Evolutionary conservation across 208 protist genomes (phyloP).

Genomic region (Leishmania turanica): DNA sequence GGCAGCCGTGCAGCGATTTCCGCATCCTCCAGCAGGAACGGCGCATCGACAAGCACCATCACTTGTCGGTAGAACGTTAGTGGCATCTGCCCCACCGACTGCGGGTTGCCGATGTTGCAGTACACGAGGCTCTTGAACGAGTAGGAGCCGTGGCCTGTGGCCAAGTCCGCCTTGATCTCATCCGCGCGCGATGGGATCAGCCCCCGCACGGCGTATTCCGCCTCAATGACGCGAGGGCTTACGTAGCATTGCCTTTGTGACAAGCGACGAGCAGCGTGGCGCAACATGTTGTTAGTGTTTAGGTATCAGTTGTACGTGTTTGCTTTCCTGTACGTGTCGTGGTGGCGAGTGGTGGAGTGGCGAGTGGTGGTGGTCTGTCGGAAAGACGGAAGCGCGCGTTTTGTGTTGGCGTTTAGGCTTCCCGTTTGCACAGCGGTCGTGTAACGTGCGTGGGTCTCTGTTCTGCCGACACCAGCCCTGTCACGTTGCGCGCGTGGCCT

Average conservation of each 20-base stretch:
- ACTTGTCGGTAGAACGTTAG: conserved; percentile 97
- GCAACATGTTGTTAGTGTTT: not conserved
- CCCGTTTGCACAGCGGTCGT: no score
- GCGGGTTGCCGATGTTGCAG: conserved; percentile 99
- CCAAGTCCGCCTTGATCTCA: conserved; percentile 76
- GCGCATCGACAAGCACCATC: conserved; percentile 77
- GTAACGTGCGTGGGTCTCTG: not conserved
- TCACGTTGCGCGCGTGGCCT: no score
- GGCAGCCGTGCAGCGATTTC: conserved; percentile 65
- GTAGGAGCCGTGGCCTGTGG: conserved; percentile 40
- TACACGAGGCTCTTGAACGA: conserved; percentile 92
- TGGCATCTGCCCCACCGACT: conserved; percentile 95
- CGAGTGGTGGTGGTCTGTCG: no score
- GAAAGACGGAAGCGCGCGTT: no score
- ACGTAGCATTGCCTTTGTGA: conserved; percentile 19
- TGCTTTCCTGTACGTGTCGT: not conserved
- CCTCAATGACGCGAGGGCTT: conserved; percentile 70
- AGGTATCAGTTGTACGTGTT: not conserved
- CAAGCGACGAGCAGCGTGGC: not conserved
- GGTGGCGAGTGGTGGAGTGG: no score
- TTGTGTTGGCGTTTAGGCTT: not conserved
- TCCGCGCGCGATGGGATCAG: conserved; percentile 80
- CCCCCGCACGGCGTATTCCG: conserved; percentile 91
- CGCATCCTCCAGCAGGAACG: conserved; percentile 69
- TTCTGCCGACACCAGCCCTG: no score